A percentile compares a stretch with the other conserved stretches of the same genome.
phyloP scores from a whole-genome alignment of 352 stramenopile species.

The Aphanomyces invadans region DNA sequence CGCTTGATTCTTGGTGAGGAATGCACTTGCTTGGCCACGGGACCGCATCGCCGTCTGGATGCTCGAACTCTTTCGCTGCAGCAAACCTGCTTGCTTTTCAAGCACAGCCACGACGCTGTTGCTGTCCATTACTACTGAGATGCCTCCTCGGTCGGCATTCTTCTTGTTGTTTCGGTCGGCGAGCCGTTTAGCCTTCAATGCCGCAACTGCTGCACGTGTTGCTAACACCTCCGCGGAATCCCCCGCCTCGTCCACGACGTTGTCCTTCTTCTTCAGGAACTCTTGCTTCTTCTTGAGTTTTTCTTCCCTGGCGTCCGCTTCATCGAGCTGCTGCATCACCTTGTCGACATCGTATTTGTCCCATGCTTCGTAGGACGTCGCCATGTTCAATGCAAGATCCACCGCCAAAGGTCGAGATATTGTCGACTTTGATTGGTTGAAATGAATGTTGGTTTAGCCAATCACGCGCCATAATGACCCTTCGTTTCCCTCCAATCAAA shows the following conservation, averaged over 20 bases:
- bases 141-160: not conserved
- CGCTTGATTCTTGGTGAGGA: not conserved
- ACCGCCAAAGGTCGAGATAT: not conserved
- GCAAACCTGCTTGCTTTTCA: conserved; percentile 1
- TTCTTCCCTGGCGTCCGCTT: conserved; percentile 1
- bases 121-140: not conserved
- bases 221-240: conserved; percentile 18
- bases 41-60: conserved; percentile 19
- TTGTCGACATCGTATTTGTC: conserved; percentile 22
- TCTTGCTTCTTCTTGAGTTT: conserved; percentile 15
- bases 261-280: conserved; percentile 22
- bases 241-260: conserved; percentile 13
- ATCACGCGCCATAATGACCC: not conserved
- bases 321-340: conserved; percentile 18
- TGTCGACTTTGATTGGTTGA: conserved; percentile 5
- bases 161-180: not conserved
- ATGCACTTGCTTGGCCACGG: not conserved
- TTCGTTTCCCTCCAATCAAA: conserved; percentile 17
- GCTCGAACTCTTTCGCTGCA: conserved; percentile 7
- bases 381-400: not conserved
- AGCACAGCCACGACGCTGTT: not conserved
- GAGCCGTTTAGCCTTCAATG: conserved; percentile 17
- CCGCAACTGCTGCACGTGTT: conserved; percentile 15
- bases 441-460: conserved; percentile 13
- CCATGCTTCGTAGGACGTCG: conserved; percentile 23